These are phyloP conservation scores for Penicillium fuscoglaucum DNA, from an alignment of 2,329 filamentous ascomycete species.

Conservation along the genomic window DNA sequence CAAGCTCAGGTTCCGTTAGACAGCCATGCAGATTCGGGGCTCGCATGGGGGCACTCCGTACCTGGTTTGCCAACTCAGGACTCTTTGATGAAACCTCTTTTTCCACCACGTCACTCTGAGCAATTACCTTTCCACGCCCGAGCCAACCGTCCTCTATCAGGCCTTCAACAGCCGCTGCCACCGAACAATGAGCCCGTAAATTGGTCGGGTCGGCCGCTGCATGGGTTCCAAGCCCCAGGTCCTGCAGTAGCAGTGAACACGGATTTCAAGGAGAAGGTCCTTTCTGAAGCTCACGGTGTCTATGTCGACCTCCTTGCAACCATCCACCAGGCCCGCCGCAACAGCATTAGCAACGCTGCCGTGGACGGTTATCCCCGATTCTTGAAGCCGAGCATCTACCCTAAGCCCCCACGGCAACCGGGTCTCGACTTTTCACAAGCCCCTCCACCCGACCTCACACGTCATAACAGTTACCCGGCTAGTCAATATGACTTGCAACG, in stretches of 20 bases:
- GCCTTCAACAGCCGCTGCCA: slow-evolving; percentile 21
- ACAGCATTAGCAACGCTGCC: slow-evolving; percentile 49
- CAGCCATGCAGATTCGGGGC: slow-evolving; percentile 28
- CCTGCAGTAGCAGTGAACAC: slow-evolving; percentile 37
- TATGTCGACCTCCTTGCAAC: slow-evolving; percentile 70
- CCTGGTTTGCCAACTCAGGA: slow-evolving; percentile 31
- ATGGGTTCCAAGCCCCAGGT: slow-evolving; percentile 25
- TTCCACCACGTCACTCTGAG: slow-evolving; percentile 41
- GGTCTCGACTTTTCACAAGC: slow-evolving; percentile 51
- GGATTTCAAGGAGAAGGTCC: slow-evolving; percentile 66
- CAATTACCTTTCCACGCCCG: slow-evolving; percentile 33
- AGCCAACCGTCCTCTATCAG: slow-evolving; percentile 28
- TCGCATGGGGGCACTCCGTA: slow-evolving; percentile 36
- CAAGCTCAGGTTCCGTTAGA: slow-evolving; percentile 28
- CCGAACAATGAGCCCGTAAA: slow-evolving; percentile 24
- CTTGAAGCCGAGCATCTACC: slow-evolving; percentile 59
- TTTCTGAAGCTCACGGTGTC: slow-evolving; percentile 69
- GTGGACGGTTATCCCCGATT: slow-evolving; percentile 45
- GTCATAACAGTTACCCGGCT: slow-evolving; percentile 40
- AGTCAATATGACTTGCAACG: slow-evolving; percentile 36
- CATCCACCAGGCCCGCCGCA: slow-evolving; percentile 56
- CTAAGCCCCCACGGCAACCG: slow-evolving; percentile 61
- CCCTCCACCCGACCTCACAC: slow-evolving; percentile 25
- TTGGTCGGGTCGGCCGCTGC: slow-evolving; percentile 28
- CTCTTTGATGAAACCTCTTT: slow-evolving; percentile 35